These are phyloP conservation scores for Cavenderia fasciculata DNA, from an alignment of 78 protist species.

Conservation along the genomic window DNA sequence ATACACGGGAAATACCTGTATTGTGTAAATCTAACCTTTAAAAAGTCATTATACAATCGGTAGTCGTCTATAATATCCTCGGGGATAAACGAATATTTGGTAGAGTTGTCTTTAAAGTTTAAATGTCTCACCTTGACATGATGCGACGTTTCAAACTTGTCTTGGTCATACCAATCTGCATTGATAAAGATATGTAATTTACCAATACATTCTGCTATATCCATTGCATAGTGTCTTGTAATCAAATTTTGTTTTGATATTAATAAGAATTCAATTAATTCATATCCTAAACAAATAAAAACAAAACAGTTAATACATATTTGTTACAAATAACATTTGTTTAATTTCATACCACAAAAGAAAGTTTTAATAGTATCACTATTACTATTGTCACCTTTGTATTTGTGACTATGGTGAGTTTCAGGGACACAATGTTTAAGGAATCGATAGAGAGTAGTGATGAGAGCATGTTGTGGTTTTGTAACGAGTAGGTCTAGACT, in stretches of 20 bases:
- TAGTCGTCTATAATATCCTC: not conserved
- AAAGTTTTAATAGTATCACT: no score
- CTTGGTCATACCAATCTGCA: not conserved
- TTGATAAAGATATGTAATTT: not conserved
- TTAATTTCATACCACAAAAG: no score
- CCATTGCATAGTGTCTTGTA: not conserved
- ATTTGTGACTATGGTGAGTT: no score
- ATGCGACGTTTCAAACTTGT: not conserved
- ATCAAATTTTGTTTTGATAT: not conserved
- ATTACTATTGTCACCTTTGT: no score
- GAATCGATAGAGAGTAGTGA: no score
- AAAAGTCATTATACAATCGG: not conserved
- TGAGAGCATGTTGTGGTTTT: no score
- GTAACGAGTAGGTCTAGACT: no score
- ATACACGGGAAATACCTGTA: not conserved
- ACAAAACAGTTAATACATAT: no score
- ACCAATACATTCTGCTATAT: not conserved
- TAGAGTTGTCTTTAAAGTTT: constrained; percentile 19
- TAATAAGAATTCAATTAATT: constrained; percentile 9
- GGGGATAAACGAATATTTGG: not conserved
- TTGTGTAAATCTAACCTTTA: not conserved
- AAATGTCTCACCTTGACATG: not conserved
- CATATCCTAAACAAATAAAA: constrained; percentile 23
- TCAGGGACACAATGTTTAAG: no score
- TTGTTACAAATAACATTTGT: no score